Evolutionary conservation across 805 yeast species (phyloP).

Genomic region (Candida mattraensis): DNA sequence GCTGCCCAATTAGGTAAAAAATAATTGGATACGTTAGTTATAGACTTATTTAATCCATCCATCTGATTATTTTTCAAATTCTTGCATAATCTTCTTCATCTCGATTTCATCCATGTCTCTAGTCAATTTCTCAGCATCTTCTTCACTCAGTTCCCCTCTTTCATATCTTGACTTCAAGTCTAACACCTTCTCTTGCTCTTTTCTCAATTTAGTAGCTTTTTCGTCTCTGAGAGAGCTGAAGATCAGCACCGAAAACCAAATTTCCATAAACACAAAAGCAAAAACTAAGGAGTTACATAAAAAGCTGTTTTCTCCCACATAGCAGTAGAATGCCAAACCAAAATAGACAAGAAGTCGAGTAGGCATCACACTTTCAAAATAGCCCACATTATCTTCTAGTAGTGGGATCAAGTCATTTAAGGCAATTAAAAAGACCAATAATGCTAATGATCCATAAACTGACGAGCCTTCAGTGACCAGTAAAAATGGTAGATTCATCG

Average conservation of each 20-base stretch:
- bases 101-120: conserved; percentile 29
- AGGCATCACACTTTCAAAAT: conserved; percentile 64
- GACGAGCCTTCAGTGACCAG: conserved; percentile 33
- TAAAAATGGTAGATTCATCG: conserved; percentile 36
- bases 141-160: conserved; percentile 26
- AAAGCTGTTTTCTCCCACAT: conserved; percentile 42
- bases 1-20: conserved; percentile 61
- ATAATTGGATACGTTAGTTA: conserved; percentile 14
- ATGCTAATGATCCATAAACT: conserved; percentile 46
- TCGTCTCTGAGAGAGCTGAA: conserved; percentile 67
- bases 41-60: neutral
- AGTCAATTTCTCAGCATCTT: conserved; percentile 23
- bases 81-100: conserved; percentile 32
- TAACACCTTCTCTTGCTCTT: conserved; percentile 15
- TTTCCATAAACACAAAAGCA: conserved; percentile 58
- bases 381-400: conserved; percentile 40
- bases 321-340: conserved; percentile 47
- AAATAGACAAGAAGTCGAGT: conserved; percentile 53
- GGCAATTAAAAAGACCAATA: conserved; percentile 45
- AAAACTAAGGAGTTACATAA: conserved; percentile 66
- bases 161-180: conserved; percentile 28
- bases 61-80: conserved; percentile 21
- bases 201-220: conserved; percentile 43
- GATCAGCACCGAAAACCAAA: conserved; percentile 67
- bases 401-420: conserved; percentile 61